Conservation (phyloP, 1,284 basidiomycete genomes). For the Cryptococcus maquisensis region DNA sequence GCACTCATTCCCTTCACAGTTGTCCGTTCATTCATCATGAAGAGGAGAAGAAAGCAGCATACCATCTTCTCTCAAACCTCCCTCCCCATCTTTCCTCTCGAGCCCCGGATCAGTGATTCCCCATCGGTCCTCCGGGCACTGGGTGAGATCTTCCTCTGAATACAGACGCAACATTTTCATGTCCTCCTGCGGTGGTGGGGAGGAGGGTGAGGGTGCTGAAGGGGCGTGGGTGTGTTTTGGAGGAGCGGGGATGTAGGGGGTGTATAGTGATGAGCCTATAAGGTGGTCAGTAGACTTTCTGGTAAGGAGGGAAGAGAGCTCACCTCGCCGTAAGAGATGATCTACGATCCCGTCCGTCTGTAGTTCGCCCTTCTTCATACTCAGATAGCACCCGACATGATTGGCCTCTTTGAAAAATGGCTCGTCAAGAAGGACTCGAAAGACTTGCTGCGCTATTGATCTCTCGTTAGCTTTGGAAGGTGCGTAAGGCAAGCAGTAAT, state of each 20-base stretch:
- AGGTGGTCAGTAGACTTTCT: not conserved
- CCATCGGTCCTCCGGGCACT: slow-evolving; percentile 45
- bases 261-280: slow-evolving; percentile 33
- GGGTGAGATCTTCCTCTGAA: slow-evolving; percentile 30
- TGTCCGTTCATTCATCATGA: not conserved
- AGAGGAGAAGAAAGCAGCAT: slow-evolving; percentile 4
- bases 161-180: slow-evolving; percentile 48
- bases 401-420: slow-evolving; percentile 33
- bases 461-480: no score
- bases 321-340: slow-evolving; percentile 33
- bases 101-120: slow-evolving; percentile 45
- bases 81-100: slow-evolving; percentile 21
- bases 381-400: slow-evolving; percentile 43
- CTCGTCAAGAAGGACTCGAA: slow-evolving; percentile 21
- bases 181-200: slow-evolving; percentile 14
- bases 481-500: no score
- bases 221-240: slow-evolving; percentile 1
- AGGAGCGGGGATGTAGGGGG: slow-evolving; percentile 33
- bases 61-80: slow-evolving; percentile 34
- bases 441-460: slow-evolving; percentile 32
- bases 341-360: slow-evolving; percentile 37
- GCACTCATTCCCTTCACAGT: not conserved
- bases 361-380: slow-evolving; percentile 45
- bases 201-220: slow-evolving; percentile 3
- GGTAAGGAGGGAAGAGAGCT: not conserved